These are phyloP conservation scores for Isoetes engelmannii DNA, from an alignment of 83 land plant genomes.

Conservation along the genomic window DNA sequence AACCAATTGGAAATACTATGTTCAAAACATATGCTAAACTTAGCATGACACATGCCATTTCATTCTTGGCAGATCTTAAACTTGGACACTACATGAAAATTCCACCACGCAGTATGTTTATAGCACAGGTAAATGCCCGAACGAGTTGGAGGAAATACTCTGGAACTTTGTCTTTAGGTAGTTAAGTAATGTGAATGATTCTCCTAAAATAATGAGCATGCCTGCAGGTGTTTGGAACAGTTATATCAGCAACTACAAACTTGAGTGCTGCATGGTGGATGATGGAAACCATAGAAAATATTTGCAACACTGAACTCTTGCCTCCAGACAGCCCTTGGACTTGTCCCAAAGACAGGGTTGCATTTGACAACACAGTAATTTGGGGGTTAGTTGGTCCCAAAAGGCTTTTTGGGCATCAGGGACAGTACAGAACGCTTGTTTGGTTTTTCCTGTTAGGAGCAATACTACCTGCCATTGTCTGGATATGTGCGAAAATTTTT, in stretches of 20 bases:
- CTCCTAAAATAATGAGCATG: too few relatives aligned
- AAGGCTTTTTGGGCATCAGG: conserved; percentile 10
- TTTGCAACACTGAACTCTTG: conserved; percentile 16
- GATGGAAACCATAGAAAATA: conserved; percentile 12
- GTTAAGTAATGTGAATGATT: too few relatives aligned
- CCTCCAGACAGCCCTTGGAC: conserved; percentile 18
- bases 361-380: conserved; percentile 15
- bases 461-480: conserved; percentile 49
- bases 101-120: conserved; percentile 56
- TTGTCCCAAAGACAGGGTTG: conserved; percentile 12
- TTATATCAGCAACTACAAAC: conserved; percentile 52
- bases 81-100: conserved; percentile 67
- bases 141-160: too few relatives aligned
- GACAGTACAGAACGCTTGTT: not conserved
- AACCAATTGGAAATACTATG: conserved; percentile 48
- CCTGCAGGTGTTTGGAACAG: too few relatives aligned
- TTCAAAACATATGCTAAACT: conserved; percentile 55
- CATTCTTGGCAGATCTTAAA: conserved; percentile 49
- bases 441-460: conserved; percentile 19
- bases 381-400: conserved; percentile 20
- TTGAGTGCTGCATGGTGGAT: conserved; percentile 58
- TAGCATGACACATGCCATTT: conserved; percentile 43
- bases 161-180: too few relatives aligned
- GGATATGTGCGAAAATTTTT: conserved; percentile 38
- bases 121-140: conserved; percentile 48